Conservation (phyloP, 2,329 filamentous ascomycete species). For the Diaporthe capsici region DNA sequence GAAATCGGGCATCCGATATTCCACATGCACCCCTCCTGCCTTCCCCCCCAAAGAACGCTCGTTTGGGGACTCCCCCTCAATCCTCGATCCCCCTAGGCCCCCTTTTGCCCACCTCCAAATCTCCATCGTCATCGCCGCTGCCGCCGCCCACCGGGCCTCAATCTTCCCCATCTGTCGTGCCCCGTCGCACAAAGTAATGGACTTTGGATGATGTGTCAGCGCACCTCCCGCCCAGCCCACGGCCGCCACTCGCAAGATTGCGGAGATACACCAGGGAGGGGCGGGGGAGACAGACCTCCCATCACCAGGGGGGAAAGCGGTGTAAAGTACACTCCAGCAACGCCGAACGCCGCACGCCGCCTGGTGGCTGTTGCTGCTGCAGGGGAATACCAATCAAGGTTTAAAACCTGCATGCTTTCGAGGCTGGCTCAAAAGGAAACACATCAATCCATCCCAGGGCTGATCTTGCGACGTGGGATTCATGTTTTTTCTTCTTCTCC, state of each 20-base stretch:
- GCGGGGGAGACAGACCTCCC: not conserved
- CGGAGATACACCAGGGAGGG: constrained; percentile 2
- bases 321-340: not conserved
- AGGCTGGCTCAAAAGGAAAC: constrained; percentile 1
- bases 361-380: not conserved
- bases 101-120: not conserved
- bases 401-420: constrained; percentile 16
- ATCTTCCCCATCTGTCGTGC: constrained; percentile 31
- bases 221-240: not conserved
- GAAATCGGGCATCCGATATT: constrained; percentile 28
- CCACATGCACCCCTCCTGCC: not conserved
- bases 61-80: not conserved
- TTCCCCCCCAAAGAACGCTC: not conserved
- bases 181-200: constrained; percentile 27
- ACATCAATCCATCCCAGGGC: not conserved
- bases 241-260: constrained; percentile 24
- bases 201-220: constrained; percentile 11
- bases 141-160: constrained; percentile 12
- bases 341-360: not conserved
- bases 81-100: not conserved
- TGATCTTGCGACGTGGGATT: not conserved
- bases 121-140: constrained; percentile 20
- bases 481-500: not conserved
- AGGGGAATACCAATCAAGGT: constrained; percentile 25
- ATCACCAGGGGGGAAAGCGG: not conserved